Evolutionary conservation across 192 early-diverging fungal species (phyloP), one percentile per base, ranked within the genome.

Genomic region (Kickxella alabastrina): DNA sequence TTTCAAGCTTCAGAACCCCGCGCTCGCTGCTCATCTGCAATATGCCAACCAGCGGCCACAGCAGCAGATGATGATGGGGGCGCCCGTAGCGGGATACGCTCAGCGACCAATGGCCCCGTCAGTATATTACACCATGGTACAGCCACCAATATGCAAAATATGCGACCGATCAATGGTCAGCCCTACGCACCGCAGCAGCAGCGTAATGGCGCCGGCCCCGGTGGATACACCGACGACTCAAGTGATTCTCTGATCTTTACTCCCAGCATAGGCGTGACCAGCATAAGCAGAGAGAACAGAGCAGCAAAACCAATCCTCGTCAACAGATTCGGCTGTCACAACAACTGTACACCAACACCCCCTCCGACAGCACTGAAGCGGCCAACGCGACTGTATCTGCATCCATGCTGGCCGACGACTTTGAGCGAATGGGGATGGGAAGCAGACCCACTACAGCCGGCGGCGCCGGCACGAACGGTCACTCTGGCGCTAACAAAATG

Each of bases 341-440:
- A 43, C 37, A 25, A 21, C 43, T 54, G 10, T 50, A 49, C 28
- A 38, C 39, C 1, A 21, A 35, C 21, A 23, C 52, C 24, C 37
- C 38, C 3, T 24, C 27, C 2, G 32, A 43, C 29, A 44, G 32
- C 18, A 21, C 45, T n/a, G 45, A 65, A 12, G 25, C 45, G 14
- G 51, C 49, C 4, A 23, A 32, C 37, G 18, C 44, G 7, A 17
- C 43, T 2, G 10, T 38, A 36, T 19, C 44, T 13, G 18, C 32
- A 12, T 32, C 41, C 13, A 41, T 38, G 56, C 36, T 69, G 40
- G 19, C 37, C 10, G 59, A 50, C 13, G 43, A 49, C 18, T 52
- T 73, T 25, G 62, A 55, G 28, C 62, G 64, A 27, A 52, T 73
- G 63, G 43, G 50, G 17, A 35, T 73, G 6, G 12, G 31, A 6